phyloP scores from a whole-genome alignment of 2,329 filamentous ascomycete genomes.

The Xylaria sp. region DNA sequence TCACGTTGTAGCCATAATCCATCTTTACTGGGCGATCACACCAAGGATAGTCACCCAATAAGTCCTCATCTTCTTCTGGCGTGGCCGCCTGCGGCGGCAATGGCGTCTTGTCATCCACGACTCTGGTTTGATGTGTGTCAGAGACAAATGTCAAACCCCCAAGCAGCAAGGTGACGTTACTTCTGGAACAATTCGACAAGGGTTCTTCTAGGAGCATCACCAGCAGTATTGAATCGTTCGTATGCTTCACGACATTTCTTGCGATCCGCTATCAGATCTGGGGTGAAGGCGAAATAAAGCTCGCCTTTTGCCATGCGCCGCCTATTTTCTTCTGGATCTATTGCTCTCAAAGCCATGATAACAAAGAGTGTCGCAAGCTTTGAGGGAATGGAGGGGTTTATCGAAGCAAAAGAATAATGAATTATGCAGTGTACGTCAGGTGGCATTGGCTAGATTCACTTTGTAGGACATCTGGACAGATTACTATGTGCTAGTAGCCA shows the following conservation, averaged over 20 bases:
- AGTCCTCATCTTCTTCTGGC: constrained; percentile 66
- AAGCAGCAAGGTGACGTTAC: constrained; percentile 52
- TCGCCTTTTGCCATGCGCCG: constrained; percentile 69
- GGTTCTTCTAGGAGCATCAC: constrained; percentile 63
- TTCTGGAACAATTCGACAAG: constrained; percentile 72
- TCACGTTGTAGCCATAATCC: constrained; percentile 81
- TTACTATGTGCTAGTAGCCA: too few relatives aligned
- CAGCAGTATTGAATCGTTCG: constrained; percentile 66
- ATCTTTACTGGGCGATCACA: constrained; percentile 72
- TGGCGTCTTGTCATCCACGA: constrained; percentile 65
- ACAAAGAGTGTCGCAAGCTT: neutral
- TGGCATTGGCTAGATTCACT: neutral
- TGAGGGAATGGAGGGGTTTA: neutral
- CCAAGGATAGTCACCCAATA: constrained; percentile 70
- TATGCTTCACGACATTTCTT: constrained; percentile 67
- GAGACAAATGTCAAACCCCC: constrained; percentile 1
- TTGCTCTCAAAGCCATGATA: constrained; percentile 33
- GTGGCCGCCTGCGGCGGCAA: constrained; percentile 65
- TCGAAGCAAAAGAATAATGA: neutral
- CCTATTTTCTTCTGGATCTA: constrained; percentile 55
- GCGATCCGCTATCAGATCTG: constrained; percentile 68
- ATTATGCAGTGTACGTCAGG: neutral
- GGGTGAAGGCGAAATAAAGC: constrained; percentile 75
- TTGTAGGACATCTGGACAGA: neutral
- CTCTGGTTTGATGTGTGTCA: constrained; percentile 49